Evolutionary conservation across 1,284 basidiomycete genomes (phyloP).

Genomic region (Agaricales sp.): DNA sequence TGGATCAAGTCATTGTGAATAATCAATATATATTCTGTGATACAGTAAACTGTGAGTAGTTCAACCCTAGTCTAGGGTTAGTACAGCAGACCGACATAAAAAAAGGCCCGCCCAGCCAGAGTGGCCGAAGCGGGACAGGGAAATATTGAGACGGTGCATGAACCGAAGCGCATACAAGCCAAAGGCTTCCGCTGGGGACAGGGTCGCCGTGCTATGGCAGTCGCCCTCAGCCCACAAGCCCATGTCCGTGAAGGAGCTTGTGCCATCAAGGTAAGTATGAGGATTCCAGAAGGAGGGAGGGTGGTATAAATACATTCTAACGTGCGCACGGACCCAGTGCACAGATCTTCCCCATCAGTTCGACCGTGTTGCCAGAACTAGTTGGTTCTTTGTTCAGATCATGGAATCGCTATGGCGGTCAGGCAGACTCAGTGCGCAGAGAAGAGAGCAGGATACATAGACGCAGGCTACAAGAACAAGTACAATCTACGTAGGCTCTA

Average conservation of each 20-base stretch:
- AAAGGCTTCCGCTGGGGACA: conserved; percentile 44
- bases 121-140: conserved; percentile 50
- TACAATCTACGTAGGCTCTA: too few relatives aligned
- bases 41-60: too few relatives aligned
- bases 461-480: too few relatives aligned
- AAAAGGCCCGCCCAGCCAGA: conserved; percentile 36
- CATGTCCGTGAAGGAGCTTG: conserved; percentile 28
- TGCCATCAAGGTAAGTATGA: conserved; percentile 38
- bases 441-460: too few relatives aligned
- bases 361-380: too few relatives aligned
- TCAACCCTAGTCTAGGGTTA: conserved; percentile 26
- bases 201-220: conserved; percentile 64
- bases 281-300: conserved; percentile 9
- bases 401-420: too few relatives aligned
- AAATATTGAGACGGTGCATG: conserved; percentile 67
- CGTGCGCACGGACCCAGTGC: neutral
- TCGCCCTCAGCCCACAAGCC: conserved; percentile 32
- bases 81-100: conserved; percentile 21
- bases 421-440: too few relatives aligned
- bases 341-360: neutral
- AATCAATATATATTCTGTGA: too few relatives aligned
- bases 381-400: too few relatives aligned
- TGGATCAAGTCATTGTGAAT: too few relatives aligned
- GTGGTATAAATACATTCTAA: neutral
- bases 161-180: conserved; percentile 58